Evolutionary conservation across 495 filamentous ascomycete genomes (phyloP).

Genomic region (Penicillium subrubescens): DNA sequence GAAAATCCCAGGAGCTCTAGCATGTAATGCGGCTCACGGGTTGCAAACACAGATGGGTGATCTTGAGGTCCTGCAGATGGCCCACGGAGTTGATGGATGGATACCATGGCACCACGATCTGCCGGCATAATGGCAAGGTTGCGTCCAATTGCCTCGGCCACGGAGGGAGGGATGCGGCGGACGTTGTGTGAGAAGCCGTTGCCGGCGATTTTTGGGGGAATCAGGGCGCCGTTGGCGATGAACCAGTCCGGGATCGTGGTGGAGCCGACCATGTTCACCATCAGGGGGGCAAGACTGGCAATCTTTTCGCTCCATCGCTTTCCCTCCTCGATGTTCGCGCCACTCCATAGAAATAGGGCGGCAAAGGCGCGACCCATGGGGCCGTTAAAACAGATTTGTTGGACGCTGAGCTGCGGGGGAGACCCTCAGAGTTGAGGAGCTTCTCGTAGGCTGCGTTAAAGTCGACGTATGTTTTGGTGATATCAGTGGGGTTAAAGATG

Average conservation of each 20-base stretch:
- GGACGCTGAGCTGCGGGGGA: neutral
- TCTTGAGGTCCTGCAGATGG: conserved; percentile 11
- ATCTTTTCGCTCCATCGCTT: conserved; percentile 1
- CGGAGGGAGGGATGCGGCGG: neutral
- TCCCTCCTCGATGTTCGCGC: neutral
- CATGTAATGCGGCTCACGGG: conserved; percentile 41
- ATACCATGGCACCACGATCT: conserved; percentile 25
- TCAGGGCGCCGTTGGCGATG: neutral
- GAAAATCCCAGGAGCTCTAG: conserved; percentile 34
- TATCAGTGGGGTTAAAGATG: neutral
- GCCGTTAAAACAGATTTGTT: neutral
- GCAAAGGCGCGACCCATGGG: neutral
- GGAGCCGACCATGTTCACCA: neutral
- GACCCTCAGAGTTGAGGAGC: neutral
- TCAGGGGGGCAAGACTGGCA: neutral
- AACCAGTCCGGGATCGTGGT: neutral
- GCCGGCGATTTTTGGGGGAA: neutral
- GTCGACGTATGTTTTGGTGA: neutral
- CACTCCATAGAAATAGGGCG: neutral
- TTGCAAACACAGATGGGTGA: conserved; percentile 31
- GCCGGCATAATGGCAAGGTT: conserved; percentile 29
- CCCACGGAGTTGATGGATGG: conserved; percentile 36
- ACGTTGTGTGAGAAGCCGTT: neutral
- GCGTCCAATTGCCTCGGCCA: conserved; percentile 24
- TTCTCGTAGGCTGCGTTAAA: neutral